phyloP scores from a whole-genome alignment of 2,329 filamentous ascomycete species.

The Fusarium sp. region DNA sequence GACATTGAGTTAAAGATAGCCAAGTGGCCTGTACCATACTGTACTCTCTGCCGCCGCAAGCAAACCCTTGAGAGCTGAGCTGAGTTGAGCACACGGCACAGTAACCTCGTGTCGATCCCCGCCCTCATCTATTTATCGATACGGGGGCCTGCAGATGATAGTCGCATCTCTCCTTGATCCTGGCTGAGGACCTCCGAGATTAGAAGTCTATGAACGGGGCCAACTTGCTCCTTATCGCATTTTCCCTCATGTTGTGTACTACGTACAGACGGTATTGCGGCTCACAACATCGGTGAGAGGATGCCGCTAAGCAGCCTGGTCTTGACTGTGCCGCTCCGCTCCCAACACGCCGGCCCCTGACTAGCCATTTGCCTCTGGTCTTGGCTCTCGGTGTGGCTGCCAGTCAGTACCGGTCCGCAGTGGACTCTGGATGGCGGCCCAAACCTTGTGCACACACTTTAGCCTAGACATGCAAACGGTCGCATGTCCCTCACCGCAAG shows the following conservation, averaged over 20 bases:
- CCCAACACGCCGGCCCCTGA: slow-evolving; percentile 28
- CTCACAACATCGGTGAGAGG: slow-evolving; percentile 16
- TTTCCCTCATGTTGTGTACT: slow-evolving; percentile 19
- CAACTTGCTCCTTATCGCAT: background rate
- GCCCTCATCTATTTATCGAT: slow-evolving; percentile 26
- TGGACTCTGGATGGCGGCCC: slow-evolving; percentile 7
- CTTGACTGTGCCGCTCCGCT: slow-evolving; percentile 29
- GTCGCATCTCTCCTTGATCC: slow-evolving; percentile 22
- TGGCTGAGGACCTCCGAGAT: slow-evolving; percentile 3
- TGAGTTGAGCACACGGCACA: background rate
- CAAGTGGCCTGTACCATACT: slow-evolving; percentile 25
- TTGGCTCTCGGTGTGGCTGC: slow-evolving; percentile 14
- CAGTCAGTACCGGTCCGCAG: background rate
- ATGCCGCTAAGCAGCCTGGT: slow-evolving; percentile 6
- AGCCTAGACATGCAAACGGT: background rate
- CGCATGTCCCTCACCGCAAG: slow-evolving; percentile 3
- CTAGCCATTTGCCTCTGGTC: slow-evolving; percentile 4
- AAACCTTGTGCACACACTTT: slow-evolving; percentile 20
- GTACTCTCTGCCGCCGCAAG: background rate
- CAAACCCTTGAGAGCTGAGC: background rate
- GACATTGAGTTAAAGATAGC: slow-evolving; percentile 26
- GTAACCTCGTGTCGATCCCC: slow-evolving; percentile 14
- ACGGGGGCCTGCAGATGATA: slow-evolving; percentile 22
- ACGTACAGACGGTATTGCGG: background rate
- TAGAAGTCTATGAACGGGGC: slow-evolving; percentile 7